These are phyloP conservation scores for Coccomyxa sp. DNA, from an alignment of 139 green algal species.

Conservation along the genomic window DNA sequence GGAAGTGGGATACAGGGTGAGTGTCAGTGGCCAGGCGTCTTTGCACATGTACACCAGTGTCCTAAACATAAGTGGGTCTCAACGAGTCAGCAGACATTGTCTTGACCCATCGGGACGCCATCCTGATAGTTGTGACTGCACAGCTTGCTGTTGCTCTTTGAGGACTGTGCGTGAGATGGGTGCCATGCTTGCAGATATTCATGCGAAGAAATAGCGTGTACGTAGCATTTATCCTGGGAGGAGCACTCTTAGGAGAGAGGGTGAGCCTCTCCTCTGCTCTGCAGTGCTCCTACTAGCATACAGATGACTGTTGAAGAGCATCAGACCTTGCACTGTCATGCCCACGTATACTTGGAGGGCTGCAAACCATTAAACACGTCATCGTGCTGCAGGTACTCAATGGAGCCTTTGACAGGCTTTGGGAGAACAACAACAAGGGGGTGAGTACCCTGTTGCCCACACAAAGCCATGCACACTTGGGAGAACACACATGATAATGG, in stretches of 20 bases:
- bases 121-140: not conserved
- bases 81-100: not conserved
- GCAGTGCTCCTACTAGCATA: too few species aligned
- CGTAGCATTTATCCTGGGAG: conserved; percentile 22
- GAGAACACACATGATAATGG: too few species aligned
- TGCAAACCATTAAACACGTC: not conserved
- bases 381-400: conserved; percentile 13
- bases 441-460: conserved; percentile 11
- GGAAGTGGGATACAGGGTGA: not conserved
- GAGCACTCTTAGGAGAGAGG: conserved; percentile 22
- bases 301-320: too few species aligned
- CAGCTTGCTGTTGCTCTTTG: not conserved
- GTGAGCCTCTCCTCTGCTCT: not conserved
- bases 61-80: not conserved
- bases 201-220: conserved; percentile 30
- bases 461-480: too few species aligned
- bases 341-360: too few species aligned
- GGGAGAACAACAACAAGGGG: conserved; percentile 27
- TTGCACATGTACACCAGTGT: not conserved
- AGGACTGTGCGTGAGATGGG: not conserved
- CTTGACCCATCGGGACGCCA: not conserved
- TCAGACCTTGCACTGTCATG: too few species aligned
- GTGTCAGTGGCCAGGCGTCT: not conserved
- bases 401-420: conserved; percentile 14
- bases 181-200: conserved; percentile 6